Conservation (phyloP, 768 basidiomycete genomes). For the Tulasnella sp. region DNA sequence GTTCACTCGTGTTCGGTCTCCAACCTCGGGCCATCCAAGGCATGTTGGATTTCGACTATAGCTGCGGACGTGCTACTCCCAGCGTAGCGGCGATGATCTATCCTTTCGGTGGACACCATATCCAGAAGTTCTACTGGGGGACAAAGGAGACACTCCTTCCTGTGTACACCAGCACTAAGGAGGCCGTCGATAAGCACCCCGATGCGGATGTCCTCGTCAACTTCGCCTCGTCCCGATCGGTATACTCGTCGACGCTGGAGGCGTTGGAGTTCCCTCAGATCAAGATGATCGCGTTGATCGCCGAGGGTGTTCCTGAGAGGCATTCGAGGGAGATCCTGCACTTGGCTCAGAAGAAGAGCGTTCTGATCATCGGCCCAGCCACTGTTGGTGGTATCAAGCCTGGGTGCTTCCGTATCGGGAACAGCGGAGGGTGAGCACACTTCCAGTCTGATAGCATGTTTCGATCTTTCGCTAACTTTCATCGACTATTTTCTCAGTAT, state of each 20-base stretch:
- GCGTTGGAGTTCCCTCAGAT: constrained; percentile 62
- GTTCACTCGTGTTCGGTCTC: constrained; percentile 95
- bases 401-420: constrained; percentile 98
- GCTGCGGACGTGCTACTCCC: constrained; percentile 82
- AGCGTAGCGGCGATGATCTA: constrained; percentile 99
- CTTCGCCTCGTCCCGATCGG: constrained; percentile 89
- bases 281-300: constrained; percentile 81
- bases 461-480: not conserved
- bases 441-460: not conserved
- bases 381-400: constrained; percentile 99
- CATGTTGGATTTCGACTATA: constrained; percentile 98
- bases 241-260: constrained; percentile 91
- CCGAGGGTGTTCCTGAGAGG: constrained; percentile 97
- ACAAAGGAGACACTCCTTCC: constrained; percentile 98
- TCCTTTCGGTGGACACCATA: constrained; percentile 99
- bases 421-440: constrained; percentile 77
- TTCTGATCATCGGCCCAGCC: constrained; percentile 91
- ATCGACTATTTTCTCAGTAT: constrained; percentile 51
- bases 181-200: constrained; percentile 87
- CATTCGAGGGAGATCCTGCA: constrained; percentile 94
- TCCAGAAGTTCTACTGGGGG: constrained; percentile 99
- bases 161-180: constrained; percentile 85
- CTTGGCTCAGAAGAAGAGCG: constrained; percentile 71
- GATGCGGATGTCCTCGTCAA: constrained; percentile 98
- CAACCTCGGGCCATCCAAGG: constrained; percentile 99